Evolutionary conservation across 2,329 filamentous ascomycete genomes (phyloP), one percentile per base, ranked within the genome.

Genomic region (Verticillium klebahnii): DNA sequence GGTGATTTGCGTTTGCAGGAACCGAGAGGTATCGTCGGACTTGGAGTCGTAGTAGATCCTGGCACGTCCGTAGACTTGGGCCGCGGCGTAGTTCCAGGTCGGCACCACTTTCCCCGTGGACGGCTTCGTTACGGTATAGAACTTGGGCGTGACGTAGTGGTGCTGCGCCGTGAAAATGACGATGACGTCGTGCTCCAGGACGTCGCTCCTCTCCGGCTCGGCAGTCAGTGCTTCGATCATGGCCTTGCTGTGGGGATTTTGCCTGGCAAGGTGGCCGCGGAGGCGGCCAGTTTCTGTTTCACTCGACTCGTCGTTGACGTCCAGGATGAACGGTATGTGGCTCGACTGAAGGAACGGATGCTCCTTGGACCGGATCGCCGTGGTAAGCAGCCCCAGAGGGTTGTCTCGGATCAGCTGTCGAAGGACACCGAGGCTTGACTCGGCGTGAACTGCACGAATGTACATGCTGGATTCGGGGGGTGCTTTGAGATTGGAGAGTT

Each of bases 51-150:
- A 81, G 65, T 80, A 84, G 4, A 89, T 72, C 0, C 64, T 82
- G 1, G 83, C 82, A 1, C 72, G 78, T 1, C 88, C 88, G 66
- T 89, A 89, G 0, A 78, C 85, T 71, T 90, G 85, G 0, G 81
- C 87, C 0, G 87, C 86, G 0, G 85, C 78, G 67, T 90, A 91
- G 71, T 91, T 87, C 88, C 88, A 90, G 0, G 88, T 90, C 0
- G 87, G 87, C 5, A 88, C 88, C 0, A 89, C 87, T 66, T 90
- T 90, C 12, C 81, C 87, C 0, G 82, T 86, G 0, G 68, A 70
- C 0, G 86, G 87, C 69, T 90, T 90, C 1, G 88, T 89, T 65
- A 85, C 80, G 14, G 75, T 78, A 74, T 90, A 90, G 73, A 89
- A 90, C 63, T 88, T 87, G 1, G 88, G 86, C 0, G 88, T 89